A percentile compares a stretch with the other conserved stretches of the same genome.
These are phyloP conservation scores for Mesotaenium endlicherianum DNA, from an alignment of 139 green algal species.

Conservation along the genomic window DNA sequence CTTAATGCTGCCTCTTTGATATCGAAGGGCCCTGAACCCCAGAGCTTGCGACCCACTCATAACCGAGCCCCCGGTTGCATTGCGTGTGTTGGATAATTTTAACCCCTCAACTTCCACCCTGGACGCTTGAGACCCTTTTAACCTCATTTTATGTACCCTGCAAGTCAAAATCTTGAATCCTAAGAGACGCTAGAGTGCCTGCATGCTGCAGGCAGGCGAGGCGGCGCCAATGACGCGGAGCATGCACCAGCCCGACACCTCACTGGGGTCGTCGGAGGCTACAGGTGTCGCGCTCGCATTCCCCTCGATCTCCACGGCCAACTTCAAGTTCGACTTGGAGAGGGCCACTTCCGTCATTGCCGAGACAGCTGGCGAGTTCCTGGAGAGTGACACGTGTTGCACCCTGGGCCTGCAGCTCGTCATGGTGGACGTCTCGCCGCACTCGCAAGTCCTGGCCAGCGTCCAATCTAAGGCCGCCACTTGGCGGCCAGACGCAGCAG, in stretches of 20 bases:
- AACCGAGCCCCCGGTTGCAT: too few species aligned
- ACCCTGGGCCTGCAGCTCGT: slow-evolving; percentile 8
- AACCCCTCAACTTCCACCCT: too few species aligned
- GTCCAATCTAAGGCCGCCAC: background rate
- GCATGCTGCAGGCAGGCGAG: background rate
- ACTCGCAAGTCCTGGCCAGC: slow-evolving; percentile 7
- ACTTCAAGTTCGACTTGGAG: slow-evolving; percentile 45
- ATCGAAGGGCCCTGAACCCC: too few species aligned
- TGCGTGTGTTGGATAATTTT: too few species aligned
- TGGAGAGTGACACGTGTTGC: slow-evolving; percentile 2
- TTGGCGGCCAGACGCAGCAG: background rate
- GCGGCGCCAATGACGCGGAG: too few species aligned
- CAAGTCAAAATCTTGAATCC: too few species aligned
- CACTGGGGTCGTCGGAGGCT: too few species aligned
- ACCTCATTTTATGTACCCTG: too few species aligned
- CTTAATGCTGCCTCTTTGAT: too few species aligned
- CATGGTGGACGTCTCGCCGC: slow-evolving; percentile 24
- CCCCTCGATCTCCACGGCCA: slow-evolving; percentile 34
- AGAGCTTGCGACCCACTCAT: too few species aligned
- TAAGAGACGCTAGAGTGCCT: background rate
- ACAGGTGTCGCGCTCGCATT: slow-evolving; percentile 20
- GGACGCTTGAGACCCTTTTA: too few species aligned
- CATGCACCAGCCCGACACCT: too few species aligned
- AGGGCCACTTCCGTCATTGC: slow-evolving; percentile 23
- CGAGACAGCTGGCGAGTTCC: slow-evolving; percentile 22